Percentiles rank a stretch among this genome's conserved stretches.
Evolutionary conservation across 2,329 filamentous ascomycete species (phyloP).

Genomic region (Arthroderma uncinatum): DNA sequence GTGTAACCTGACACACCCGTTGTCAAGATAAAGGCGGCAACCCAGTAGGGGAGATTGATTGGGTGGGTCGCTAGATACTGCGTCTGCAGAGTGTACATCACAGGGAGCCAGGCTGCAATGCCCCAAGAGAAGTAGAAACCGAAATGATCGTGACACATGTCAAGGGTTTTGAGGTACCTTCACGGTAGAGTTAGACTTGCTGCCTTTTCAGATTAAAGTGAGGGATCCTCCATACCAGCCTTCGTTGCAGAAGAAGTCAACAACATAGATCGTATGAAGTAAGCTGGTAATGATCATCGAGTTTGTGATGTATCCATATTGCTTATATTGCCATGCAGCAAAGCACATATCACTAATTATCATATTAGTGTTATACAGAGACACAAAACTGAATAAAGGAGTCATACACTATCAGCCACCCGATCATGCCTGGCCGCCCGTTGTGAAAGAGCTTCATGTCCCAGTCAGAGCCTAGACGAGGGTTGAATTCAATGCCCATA

Average conservation of each 20-base stretch:
- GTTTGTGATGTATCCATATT: slow-evolving; percentile 31
- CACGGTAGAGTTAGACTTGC: neutral
- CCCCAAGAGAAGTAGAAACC: slow-evolving; percentile 39
- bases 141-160: slow-evolving; percentile 36
- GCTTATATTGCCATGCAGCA: slow-evolving; percentile 34
- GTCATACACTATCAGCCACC: slow-evolving; percentile 38
- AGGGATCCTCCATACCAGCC: slow-evolving; percentile 27
- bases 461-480: slow-evolving; percentile 33
- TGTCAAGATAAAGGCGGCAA: slow-evolving; percentile 21
- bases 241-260: slow-evolving; percentile 43
- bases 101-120: slow-evolving; percentile 37
- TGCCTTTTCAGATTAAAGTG: neutral
- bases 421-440: slow-evolving; percentile 39
- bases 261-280: slow-evolving; percentile 37
- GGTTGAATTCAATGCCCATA: slow-evolving; percentile 40
- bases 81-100: slow-evolving; percentile 39
- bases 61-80: slow-evolving; percentile 40
- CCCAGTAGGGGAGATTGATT: slow-evolving; percentile 20
- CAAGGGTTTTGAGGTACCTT: slow-evolving; percentile 35
- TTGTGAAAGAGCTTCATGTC: slow-evolving; percentile 42
- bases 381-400: slow-evolving; percentile 10
- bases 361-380: neutral
- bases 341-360: slow-evolving; percentile 29
- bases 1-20: slow-evolving; percentile 32
- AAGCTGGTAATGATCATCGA: slow-evolving; percentile 36